Evolutionary conservation across 129 eudicot species (phyloP).

Genomic region (Apium graveolens): DNA sequence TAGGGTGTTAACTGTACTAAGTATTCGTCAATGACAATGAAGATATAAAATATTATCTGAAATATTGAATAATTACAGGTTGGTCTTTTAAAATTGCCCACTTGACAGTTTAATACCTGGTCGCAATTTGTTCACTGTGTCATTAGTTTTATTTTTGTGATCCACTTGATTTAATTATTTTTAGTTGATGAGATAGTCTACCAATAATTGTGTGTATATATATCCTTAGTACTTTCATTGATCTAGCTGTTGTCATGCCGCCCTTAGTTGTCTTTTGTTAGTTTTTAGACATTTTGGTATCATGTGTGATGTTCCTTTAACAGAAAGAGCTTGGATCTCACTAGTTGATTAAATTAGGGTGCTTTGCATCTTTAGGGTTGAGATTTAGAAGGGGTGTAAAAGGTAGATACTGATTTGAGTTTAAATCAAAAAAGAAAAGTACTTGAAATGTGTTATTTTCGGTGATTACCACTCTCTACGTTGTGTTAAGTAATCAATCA

Average conservation of each 20-base stretch:
- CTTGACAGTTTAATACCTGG: not conserved
- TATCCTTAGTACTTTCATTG: not conserved
- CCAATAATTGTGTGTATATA: not conserved
- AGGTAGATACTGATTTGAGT: not conserved
- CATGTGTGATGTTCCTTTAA: not conserved
- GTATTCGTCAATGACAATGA: not conserved
- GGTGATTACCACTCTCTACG: too few species aligned
- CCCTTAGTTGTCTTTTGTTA: not conserved
- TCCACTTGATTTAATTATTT: not conserved
- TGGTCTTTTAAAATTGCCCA: not conserved
- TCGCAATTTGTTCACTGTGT: not conserved
- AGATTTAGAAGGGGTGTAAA: too few species aligned
- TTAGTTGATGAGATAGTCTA: not conserved
- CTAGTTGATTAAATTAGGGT: not conserved
- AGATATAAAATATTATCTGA: not conserved
- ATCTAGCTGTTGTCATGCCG: not conserved
- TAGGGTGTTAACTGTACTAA: not conserved
- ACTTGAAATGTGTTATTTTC: not conserved
- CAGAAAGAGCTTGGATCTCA: not conserved
- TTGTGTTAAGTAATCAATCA: too few species aligned
- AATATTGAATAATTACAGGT: not conserved
- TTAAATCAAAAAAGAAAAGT: not conserved
- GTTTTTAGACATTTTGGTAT: not conserved
- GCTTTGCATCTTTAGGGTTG: not conserved
- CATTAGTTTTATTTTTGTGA: not conserved